Evolutionary conservation across 2,329 filamentous ascomycete species (phyloP).

Genomic region (Zymoseptoria tritici): DNA sequence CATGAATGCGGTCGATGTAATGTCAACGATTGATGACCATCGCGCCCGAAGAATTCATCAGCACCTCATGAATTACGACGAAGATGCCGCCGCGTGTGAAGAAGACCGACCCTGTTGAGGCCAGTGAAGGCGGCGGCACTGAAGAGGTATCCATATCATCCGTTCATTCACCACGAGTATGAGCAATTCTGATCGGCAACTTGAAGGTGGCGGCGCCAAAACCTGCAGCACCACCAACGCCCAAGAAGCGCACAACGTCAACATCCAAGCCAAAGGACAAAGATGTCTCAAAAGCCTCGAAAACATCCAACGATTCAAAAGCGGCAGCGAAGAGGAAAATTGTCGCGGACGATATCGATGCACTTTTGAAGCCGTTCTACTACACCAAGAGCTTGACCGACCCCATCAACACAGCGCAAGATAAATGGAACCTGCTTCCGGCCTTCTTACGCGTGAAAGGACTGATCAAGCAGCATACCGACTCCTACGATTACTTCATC

Average conservation of each 20-base stretch:
- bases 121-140: constrained; percentile 18
- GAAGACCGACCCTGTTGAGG: constrained; percentile 26
- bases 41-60: not conserved
- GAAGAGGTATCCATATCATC: constrained; percentile 17
- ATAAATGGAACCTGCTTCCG: constrained; percentile 95
- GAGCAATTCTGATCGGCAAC: constrained; percentile 2
- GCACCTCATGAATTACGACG: constrained; percentile 4
- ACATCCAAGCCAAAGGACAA: constrained; percentile 5
- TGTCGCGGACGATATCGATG: constrained; percentile 41
- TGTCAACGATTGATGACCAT: not conserved
- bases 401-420: constrained; percentile 63
- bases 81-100: constrained; percentile 29
- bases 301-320: not conserved
- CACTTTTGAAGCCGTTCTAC: constrained; percentile 62
- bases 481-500: constrained; percentile 98
- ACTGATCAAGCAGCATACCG: constrained; percentile 92
- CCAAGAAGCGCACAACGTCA: constrained; percentile 7
- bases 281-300: constrained; percentile 1
- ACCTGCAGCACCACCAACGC: constrained; percentile 4
- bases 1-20: not conserved
- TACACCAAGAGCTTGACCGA: constrained; percentile 60
- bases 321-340: constrained; percentile 15
- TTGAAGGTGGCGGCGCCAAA: constrained; percentile 14
- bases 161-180: not conserved
- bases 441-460: constrained; percentile 98